Evolutionary conservation across 305 asterid species (phyloP).

Genomic region (Fraxinus latifolia): DNA sequence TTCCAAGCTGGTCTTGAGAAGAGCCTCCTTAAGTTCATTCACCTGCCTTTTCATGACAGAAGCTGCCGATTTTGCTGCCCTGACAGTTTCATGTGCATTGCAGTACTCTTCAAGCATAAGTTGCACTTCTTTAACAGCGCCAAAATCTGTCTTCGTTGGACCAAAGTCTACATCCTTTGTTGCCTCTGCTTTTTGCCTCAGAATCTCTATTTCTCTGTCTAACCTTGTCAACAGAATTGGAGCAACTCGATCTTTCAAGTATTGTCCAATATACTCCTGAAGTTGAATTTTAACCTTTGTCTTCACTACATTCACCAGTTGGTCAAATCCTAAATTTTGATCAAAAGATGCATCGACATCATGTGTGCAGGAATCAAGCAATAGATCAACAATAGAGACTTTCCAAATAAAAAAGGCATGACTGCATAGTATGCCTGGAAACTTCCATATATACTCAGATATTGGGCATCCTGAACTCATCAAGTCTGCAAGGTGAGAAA

Average conservation of each 20-base stretch:
- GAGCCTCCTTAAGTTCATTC: conserved; percentile 74
- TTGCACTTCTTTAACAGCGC: conserved; percentile 52
- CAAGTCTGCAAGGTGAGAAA: conserved; percentile 57
- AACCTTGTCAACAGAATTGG: conserved; percentile 58
- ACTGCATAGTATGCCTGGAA: conserved; percentile 54
- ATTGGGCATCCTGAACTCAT: conserved; percentile 69
- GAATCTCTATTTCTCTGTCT: conserved; percentile 61
- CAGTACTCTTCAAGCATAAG: conserved; percentile 89
- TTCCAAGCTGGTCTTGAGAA: conserved; percentile 75
- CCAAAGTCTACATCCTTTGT: conserved; percentile 42
- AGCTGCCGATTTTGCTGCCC: conserved; percentile 85
- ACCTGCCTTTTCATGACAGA: conserved; percentile 79
- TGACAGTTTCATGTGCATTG: conserved; percentile 79
- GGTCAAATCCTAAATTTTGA: conserved; percentile 85
- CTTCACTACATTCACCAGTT: conserved; percentile 74
- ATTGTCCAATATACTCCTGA: conserved; percentile 69
- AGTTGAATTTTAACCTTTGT: conserved; percentile 59
- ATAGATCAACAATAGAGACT: conserved; percentile 72
- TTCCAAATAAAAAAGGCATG: conserved; percentile 91
- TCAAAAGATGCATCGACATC: conserved; percentile 66
- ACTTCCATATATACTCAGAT: conserved; percentile 76
- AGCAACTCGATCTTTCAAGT: conserved; percentile 76
- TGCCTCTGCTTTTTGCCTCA: conserved; percentile 54
- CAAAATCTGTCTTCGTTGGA: conserved; percentile 37
- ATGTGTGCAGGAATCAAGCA: conserved; percentile 82